A percentile compares a stretch with the other conserved stretches of the same genome.
These are phyloP conservation scores for Jamesozyma jinghongensis DNA, from an alignment of 805 yeast species.

Conservation along the genomic window DNA sequence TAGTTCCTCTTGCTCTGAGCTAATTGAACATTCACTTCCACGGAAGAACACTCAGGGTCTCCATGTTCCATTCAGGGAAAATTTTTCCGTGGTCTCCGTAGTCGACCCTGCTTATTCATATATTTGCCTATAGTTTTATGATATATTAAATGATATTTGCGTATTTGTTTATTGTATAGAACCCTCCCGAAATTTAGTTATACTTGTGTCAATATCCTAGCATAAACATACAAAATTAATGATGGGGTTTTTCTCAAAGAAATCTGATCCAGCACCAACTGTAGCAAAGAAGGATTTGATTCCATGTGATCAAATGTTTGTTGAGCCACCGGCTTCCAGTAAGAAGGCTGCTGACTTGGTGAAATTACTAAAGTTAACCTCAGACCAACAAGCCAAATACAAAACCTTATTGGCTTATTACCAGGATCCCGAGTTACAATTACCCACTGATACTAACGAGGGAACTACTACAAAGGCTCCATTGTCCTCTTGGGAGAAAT, in stretches of 20 bases:
- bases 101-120: no score
- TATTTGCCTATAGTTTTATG: no score
- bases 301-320: constrained; percentile 15
- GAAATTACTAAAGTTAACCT: constrained; percentile 12
- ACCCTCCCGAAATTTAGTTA: no score
- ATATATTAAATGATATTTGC: no score
- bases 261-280: constrained; percentile 5
- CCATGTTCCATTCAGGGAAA: no score
- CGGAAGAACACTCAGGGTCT: no score
- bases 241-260: constrained; percentile 26
- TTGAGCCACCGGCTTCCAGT: constrained; percentile 18
- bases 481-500: constrained; percentile 31
- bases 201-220: no score
- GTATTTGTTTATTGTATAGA: no score
- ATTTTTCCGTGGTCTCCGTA: no score
- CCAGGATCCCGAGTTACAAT: constrained; percentile 11
- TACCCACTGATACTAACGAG: constrained; percentile 31
- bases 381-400: constrained; percentile 15
- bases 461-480: constrained; percentile 7
- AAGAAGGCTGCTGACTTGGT: constrained; percentile 8
- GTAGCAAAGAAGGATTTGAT: constrained; percentile 14
- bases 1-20: no score
- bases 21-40: no score
- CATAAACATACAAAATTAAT: no score
- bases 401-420: constrained; percentile 14